Base-by-base conservation (phyloP, 768 basidiomycete genomes). In the Coprinellus micaceus region DNA sequence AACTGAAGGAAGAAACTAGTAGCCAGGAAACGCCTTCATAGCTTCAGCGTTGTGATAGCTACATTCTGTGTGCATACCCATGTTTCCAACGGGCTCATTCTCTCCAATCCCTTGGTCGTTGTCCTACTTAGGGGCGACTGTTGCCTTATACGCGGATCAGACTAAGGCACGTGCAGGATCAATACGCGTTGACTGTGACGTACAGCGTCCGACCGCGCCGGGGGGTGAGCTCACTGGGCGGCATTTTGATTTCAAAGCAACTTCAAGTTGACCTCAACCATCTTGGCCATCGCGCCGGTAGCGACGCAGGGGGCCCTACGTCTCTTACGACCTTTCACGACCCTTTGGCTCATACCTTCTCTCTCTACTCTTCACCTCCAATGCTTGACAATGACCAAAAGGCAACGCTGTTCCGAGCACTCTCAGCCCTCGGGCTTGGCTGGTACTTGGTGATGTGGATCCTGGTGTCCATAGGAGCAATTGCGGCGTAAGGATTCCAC, bases 371-470 rank as follows among this genome's bases (percentile, higher is more conserved):
- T 19, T 19, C 17, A 17, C 47, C 3, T 21, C 47, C 71, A 47
- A 63, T 63, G 60, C 53, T 57, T 72, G 4, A 72, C 76, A 22
- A 52, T 33, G 54, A 62, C 44, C 50, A 22, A n/a, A 51, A 47
- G 17, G 21, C 50, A 36, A 60, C 48, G 15, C 5, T 53, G 15
- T 58, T 52, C 29, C 36, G 57, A 25, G 39, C 40, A 12, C 40
- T 72, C n/a, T 56, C 82, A 15, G 51, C 71, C n/a, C 59, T 77
- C 19, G 82, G 80, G 21, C 60, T 83, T 41, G 64, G 73, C 40
- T 93, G 89, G 86, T 88, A 86, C 62, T 53, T 73, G 6, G 67
- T 76, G 12, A 58, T 89, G 53, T 92, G 88, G 87, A 69, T 74
- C 11, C 69, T 94, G 51, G 79, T 84, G 30, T 66, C 91, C 3